phyloP scores from a whole-genome alignment of 1,139 yeast species.

The Geotrichum histeridarum region DNA sequence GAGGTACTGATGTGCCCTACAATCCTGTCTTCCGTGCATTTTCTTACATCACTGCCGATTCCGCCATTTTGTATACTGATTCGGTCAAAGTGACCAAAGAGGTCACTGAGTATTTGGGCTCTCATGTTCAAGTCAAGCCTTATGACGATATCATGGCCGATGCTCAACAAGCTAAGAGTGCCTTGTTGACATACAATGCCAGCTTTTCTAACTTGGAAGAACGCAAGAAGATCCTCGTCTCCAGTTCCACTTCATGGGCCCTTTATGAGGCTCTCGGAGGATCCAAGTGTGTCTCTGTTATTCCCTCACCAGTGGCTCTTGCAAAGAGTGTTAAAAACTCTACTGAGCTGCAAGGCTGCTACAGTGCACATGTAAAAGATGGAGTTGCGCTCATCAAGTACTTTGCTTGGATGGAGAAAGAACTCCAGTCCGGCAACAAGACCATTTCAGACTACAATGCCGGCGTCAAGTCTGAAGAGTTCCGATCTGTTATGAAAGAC shows the following conservation, averaged over 20 bases:
- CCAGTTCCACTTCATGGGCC: slow-evolving; percentile 77
- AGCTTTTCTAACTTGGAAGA: slow-evolving; percentile 15
- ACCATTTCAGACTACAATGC: slow-evolving; percentile 76
- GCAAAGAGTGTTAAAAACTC: slow-evolving; percentile 76
- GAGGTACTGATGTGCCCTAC: slow-evolving; percentile 80
- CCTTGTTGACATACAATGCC: slow-evolving; percentile 33
- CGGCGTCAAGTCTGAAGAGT: slow-evolving; percentile 57
- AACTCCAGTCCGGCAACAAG: slow-evolving; percentile 48
- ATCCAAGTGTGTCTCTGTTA: slow-evolving; percentile 42
- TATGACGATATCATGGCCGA: slow-evolving; percentile 38
- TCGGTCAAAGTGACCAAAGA: slow-evolving; percentile 57
- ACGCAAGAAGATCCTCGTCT: slow-evolving; percentile 47
- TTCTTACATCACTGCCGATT: slow-evolving; percentile 58
- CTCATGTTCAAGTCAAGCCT: slow-evolving; percentile 33
- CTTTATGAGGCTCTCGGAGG: slow-evolving; percentile 53
- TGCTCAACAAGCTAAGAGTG: slow-evolving; percentile 33
- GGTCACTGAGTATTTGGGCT: slow-evolving; percentile 31
- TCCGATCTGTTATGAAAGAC: slow-evolving; percentile 50
- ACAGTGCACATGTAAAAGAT: slow-evolving; percentile 75
- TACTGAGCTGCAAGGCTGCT: slow-evolving; percentile 71
- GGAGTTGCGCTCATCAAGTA: slow-evolving; percentile 76
- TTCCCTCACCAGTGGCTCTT: slow-evolving; percentile 56
- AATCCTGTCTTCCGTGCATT: slow-evolving; percentile 91
- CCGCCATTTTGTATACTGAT: slow-evolving; percentile 59
- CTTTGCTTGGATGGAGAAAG: slow-evolving; percentile 81